Conservation (phyloP, 352 stramenopile species). For the Pythium guiyangense region DNA sequence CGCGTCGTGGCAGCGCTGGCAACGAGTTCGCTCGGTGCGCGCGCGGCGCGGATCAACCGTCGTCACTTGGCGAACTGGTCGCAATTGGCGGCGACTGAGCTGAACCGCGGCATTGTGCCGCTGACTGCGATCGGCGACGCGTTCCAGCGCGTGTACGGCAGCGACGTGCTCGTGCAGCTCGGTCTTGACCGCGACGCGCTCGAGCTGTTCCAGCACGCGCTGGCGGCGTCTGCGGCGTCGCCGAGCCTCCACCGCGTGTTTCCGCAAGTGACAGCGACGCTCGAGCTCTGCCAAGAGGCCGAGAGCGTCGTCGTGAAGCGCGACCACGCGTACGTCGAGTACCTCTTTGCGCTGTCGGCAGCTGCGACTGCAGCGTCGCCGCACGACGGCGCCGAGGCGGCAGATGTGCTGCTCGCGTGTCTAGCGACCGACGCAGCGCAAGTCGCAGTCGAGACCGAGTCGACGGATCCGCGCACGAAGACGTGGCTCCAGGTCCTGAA, state of each 20-base stretch:
- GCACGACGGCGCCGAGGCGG: neutral
- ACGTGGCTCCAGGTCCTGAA: slow-evolving; percentile 33
- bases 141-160: slow-evolving; percentile 66
- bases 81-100: slow-evolving; percentile 51
- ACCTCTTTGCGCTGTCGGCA: slow-evolving; percentile 29
- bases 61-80: slow-evolving; percentile 79
- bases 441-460: neutral
- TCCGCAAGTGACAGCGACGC: slow-evolving; percentile 29
- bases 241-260: slow-evolving; percentile 35
- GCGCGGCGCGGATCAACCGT: slow-evolving; percentile 47
- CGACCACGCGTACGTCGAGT: slow-evolving; percentile 60
- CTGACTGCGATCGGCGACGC: slow-evolving; percentile 43
- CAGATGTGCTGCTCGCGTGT: slow-evolving; percentile 27
- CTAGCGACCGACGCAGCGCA: slow-evolving; percentile 18
- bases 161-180: slow-evolving; percentile 35
- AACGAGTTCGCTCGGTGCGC: slow-evolving; percentile 17
- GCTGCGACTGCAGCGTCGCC: neutral
- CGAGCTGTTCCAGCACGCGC: slow-evolving; percentile 28
- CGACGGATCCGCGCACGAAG: neutral
- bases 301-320: slow-evolving; percentile 49
- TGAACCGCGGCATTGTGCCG: slow-evolving; percentile 44
- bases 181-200: slow-evolving; percentile 35
- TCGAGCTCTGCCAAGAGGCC: slow-evolving; percentile 52
- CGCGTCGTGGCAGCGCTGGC: slow-evolving; percentile 32
- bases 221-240: slow-evolving; percentile 17